Conservation (phyloP, 2,329 filamentous ascomycete genomes). For the Aureobasidium leucospermi region DNA sequence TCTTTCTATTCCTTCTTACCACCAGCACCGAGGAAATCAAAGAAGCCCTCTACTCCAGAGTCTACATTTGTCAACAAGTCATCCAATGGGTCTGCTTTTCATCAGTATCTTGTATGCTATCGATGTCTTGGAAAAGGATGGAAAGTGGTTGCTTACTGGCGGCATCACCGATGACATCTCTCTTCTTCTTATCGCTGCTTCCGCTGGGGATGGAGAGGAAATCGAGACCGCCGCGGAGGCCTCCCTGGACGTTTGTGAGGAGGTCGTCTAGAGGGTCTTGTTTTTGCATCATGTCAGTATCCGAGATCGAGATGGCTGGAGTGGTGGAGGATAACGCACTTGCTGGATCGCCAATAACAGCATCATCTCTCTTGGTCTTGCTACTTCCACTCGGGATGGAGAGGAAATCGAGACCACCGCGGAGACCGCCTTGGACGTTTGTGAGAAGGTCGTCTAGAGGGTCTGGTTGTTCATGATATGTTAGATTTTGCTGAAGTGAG, state of each 20-base stretch:
- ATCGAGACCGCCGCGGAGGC: not conserved
- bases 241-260: not conserved
- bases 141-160: not conserved
- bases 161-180: not conserved
- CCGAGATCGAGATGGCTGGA: not conserved
- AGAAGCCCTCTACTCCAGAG: not conserved
- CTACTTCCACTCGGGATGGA: not conserved
- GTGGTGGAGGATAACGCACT: not conserved
- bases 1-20: not conserved
- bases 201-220: not conserved
- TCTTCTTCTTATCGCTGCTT: not conserved
- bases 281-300: not conserved
- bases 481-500: not conserved
- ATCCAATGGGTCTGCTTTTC: not conserved
- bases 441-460: not conserved
- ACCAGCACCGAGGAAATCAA: not conserved
- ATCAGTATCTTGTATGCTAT: too few relatives aligned
- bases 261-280: not conserved
- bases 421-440: not conserved
- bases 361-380: not conserved
- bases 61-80: not conserved
- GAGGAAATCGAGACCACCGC: not conserved
- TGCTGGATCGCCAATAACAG: not conserved
- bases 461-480: not conserved
- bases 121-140: too few relatives aligned